Percentiles rank a stretch among this genome's conserved stretches.
phyloP scores from a whole-genome alignment of 805 yeast genomes.

The Sporopachydermia lactativora region DNA sequence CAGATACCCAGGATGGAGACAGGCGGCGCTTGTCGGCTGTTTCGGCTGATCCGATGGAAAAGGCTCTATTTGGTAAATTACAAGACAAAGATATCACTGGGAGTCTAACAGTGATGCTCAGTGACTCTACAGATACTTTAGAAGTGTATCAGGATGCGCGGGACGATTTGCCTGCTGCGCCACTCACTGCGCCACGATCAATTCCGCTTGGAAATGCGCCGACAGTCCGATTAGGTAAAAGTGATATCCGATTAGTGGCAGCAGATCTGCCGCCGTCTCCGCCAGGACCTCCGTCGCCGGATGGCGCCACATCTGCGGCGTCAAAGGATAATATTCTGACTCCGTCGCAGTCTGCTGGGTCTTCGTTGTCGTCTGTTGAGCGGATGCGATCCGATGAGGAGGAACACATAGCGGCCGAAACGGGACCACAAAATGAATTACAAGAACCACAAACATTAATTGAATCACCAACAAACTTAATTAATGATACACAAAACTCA shows the following conservation, averaged over 20 bases:
- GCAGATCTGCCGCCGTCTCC: background rate
- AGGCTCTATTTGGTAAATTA: background rate
- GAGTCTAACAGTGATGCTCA: background rate
- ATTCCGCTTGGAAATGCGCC: background rate
- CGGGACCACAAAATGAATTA: too few relatives aligned
- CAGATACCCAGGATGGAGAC: too few relatives aligned
- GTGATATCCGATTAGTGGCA: background rate
- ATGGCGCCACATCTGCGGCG: background rate
- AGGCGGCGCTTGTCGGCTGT: too few relatives aligned
- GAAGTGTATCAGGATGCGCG: background rate
- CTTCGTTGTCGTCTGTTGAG: background rate
- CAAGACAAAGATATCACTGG: background rate
- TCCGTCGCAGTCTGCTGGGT: background rate
- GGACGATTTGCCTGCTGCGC: background rate
- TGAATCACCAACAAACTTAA: too few relatives aligned
- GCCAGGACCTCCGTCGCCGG: background rate
- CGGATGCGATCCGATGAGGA: background rate
- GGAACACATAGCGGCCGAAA: too few relatives aligned
- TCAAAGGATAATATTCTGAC: background rate
- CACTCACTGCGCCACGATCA: background rate
- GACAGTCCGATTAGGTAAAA: background rate
- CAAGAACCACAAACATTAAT: too few relatives aligned
- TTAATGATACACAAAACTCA: too few relatives aligned
- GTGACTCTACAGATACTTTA: slow-evolving; percentile 1
- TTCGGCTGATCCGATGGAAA: background rate